A percentile compares a stretch with the other conserved stretches of the same genome.
Evolutionary conservation across 208 protist genomes (phyloP).

Genomic region (Leishmania mexicana): DNA sequence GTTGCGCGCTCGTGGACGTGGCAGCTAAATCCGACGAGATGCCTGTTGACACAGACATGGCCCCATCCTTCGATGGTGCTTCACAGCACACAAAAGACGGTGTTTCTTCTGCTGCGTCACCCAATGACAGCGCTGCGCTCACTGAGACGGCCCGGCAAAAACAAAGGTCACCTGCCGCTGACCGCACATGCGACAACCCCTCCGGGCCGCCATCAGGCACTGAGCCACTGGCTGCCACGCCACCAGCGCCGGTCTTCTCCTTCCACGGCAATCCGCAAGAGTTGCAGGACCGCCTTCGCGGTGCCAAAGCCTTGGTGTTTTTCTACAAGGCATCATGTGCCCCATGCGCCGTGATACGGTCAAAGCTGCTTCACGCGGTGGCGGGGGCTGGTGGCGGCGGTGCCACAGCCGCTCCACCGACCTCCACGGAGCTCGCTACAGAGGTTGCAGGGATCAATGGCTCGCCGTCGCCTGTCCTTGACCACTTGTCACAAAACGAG

Average conservation of each 20-base stretch:
- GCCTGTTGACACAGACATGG: background rate
- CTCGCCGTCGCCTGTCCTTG: background rate
- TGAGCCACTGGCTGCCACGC: background rate
- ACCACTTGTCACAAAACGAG: background rate
- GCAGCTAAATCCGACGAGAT: background rate
- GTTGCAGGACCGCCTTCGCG: constrained; percentile 45
- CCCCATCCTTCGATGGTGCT: background rate
- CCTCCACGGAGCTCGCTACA: background rate
- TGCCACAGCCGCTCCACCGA: background rate
- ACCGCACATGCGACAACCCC: background rate
- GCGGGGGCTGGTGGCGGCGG: constrained; percentile 11
- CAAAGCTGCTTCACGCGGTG: constrained; percentile 44
- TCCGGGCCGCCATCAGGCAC: background rate
- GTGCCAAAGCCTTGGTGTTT: constrained; percentile 60
- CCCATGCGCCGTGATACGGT: constrained; percentile 61
- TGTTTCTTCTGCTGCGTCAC: background rate
- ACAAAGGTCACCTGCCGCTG: background rate
- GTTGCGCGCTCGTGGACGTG: background rate
- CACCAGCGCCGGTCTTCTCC: constrained; percentile 31
- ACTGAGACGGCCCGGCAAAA: background rate
- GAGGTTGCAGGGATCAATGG: background rate
- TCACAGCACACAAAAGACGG: background rate
- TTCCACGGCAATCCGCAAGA: constrained; percentile 51
- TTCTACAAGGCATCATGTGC: constrained; percentile 79
- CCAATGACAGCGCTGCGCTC: background rate